phyloP scores from a whole-genome alignment of 148 eudicot genomes.

The Suaeda aralocaspica region DNA sequence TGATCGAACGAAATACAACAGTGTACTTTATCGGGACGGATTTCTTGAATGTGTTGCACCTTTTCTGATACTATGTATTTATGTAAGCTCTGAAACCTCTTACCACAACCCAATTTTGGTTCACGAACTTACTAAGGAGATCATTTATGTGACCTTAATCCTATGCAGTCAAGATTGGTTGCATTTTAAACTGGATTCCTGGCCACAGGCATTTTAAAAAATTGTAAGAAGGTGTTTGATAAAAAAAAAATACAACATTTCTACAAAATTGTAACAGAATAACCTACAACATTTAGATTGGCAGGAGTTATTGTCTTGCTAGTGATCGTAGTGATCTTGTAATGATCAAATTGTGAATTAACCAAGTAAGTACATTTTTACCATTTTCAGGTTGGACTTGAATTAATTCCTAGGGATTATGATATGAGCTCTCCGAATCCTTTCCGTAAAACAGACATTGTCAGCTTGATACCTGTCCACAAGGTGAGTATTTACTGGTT shows the following conservation, averaged over 20 bases:
- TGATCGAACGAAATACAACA: neutral
- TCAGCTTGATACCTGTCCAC: conserved; percentile 89
- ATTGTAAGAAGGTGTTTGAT: neutral
- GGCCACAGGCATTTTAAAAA: neutral
- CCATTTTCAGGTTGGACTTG: conserved; percentile 77
- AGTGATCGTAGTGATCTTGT: neutral
- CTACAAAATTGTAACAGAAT: neutral
- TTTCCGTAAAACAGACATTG: conserved; percentile 67
- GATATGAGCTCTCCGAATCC: conserved; percentile 90
- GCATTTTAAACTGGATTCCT: conserved; percentile 1
- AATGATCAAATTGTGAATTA: neutral
- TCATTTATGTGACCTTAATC: neutral
- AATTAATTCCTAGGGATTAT: conserved; percentile 91
- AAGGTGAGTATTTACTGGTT: conserved; percentile 59
- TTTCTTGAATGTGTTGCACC: neutral
- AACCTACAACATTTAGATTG: neutral
- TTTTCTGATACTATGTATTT: neutral
- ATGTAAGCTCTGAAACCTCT: no score
- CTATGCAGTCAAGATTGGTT: neutral
- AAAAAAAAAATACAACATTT: neutral
- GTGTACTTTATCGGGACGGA: no score
- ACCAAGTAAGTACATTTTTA: conserved; percentile 4
- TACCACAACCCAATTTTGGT: neutral
- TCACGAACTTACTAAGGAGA: neutral
- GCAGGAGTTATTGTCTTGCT: conserved; percentile 3